A percentile compares a stretch with the other conserved stretches of the same genome.
phyloP scores from a whole-genome alignment of 148 eudicot genomes.

The Talinum fruticosum region DNA sequence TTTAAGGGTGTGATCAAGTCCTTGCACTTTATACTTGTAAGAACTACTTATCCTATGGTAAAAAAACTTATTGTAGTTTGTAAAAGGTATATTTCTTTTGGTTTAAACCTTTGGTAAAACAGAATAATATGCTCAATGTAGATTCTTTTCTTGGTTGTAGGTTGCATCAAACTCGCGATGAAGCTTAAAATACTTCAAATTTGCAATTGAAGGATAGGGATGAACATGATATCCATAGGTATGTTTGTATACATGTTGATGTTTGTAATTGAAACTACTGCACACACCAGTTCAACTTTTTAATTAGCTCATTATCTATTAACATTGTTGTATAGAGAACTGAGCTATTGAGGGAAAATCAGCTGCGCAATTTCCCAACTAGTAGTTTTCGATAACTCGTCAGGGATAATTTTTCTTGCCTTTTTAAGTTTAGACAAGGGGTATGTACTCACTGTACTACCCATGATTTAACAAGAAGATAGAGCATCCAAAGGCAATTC shows the following conservation, averaged over 20 bases:
- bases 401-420: too few species aligned
- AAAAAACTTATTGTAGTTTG: too few species aligned
- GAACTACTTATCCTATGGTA: too few species aligned
- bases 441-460: conserved; percentile 4
- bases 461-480: too few species aligned
- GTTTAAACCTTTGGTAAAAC: too few species aligned
- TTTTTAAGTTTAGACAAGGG: not conserved
- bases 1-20: not conserved
- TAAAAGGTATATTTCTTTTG: too few species aligned
- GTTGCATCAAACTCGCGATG: conserved; percentile 26
- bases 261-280: not conserved
- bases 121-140: not conserved
- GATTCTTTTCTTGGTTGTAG: conserved; percentile 27
- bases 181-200: conserved; percentile 37
- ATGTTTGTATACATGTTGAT: conserved; percentile 10
- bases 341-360: conserved; percentile 77
- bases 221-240: conserved; percentile 63
- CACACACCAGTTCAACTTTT: not conserved
- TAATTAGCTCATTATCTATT: not conserved
- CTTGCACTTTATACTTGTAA: not conserved
- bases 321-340: conserved; percentile 56
- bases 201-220: conserved; percentile 55
- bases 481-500: too few species aligned
- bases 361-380: conserved; percentile 72
- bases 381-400: conserved; percentile 70